These are phyloP conservation scores for Gyrodon lividus DNA, from an alignment of 768 basidiomycete species.

Conservation along the genomic window DNA sequence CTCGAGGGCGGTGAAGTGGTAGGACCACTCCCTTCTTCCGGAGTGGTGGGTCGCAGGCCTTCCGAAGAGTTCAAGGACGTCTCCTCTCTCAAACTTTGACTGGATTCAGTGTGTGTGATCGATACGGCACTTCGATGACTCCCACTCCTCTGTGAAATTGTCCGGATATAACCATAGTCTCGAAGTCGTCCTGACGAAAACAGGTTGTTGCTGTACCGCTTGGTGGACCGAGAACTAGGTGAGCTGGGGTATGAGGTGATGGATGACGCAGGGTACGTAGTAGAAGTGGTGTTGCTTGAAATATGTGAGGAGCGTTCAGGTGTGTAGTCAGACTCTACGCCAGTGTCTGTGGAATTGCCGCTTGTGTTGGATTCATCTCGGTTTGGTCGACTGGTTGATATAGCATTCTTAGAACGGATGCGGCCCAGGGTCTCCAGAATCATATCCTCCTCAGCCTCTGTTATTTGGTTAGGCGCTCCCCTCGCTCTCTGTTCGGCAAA, in stretches of 20 bases:
- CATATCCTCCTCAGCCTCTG: constrained; percentile 85
- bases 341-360: constrained; percentile 14
- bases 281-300: constrained; percentile 38
- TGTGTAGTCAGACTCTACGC: constrained; percentile 30
- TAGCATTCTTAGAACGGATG: constrained; percentile 39
- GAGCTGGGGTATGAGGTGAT: constrained; percentile 38
- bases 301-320: constrained; percentile 35
- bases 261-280: constrained; percentile 39
- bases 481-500: constrained; percentile 76
- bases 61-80: constrained; percentile 43
- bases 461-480: constrained; percentile 65
- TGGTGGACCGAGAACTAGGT: constrained; percentile 44
- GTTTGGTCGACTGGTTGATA: constrained; percentile 17
- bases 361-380: constrained; percentile 17
- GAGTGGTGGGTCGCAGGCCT: constrained; percentile 52
- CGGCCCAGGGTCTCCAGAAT: constrained; percentile 69
- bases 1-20: constrained; percentile 42
- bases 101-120: constrained; percentile 47
- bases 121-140: constrained; percentile 37
- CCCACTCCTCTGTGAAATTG: constrained; percentile 47
- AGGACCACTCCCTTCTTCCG: constrained; percentile 51
- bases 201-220: constrained; percentile 84
- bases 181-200: constrained; percentile 80
- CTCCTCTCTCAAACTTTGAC: constrained; percentile 46
- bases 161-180: constrained; percentile 71